Evolutionary conservation across 768 basidiomycete species (phyloP).

Genomic region (Pleurotus platypus): DNA sequence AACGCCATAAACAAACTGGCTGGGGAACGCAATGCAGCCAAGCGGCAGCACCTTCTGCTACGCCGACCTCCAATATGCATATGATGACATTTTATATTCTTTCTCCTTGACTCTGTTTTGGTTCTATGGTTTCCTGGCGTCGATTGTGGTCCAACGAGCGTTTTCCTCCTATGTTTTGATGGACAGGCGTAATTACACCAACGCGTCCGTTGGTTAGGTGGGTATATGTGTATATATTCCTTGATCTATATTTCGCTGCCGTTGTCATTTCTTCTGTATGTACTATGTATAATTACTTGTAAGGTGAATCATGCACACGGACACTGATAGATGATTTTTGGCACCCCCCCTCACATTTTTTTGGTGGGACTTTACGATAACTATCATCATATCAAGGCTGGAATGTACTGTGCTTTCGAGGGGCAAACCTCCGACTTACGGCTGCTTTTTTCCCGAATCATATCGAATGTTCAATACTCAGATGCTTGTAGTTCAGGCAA

Average conservation of each 20-base stretch:
- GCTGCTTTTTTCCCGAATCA: too few species aligned
- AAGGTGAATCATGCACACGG: too few species aligned
- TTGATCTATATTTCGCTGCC: constrained; percentile 1
- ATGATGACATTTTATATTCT: not conserved
- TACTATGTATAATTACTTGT: not conserved
- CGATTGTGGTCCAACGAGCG: not conserved
- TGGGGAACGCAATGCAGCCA: constrained; percentile 25
- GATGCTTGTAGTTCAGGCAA: too few species aligned
- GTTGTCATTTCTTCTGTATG: not conserved
- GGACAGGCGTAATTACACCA: not conserved
- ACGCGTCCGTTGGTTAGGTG: not conserved
- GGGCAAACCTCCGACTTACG: too few species aligned
- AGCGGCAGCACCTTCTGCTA: constrained; percentile 7
- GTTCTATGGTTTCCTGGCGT: not conserved
- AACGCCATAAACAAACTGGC: constrained; percentile 60
- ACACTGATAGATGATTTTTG: too few species aligned
- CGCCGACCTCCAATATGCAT: constrained; percentile 6
- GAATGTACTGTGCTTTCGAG: too few species aligned
- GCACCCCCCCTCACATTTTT: too few species aligned
- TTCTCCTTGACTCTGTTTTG: not conserved
- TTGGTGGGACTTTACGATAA: too few species aligned
- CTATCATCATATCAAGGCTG: too few species aligned
- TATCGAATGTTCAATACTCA: too few species aligned
- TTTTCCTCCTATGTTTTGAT: not conserved
- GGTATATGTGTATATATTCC: constrained; percentile 1